Evolutionary conservation across 495 filamentous ascomycete species (phyloP).

Genomic region (Xylaria castorea): DNA sequence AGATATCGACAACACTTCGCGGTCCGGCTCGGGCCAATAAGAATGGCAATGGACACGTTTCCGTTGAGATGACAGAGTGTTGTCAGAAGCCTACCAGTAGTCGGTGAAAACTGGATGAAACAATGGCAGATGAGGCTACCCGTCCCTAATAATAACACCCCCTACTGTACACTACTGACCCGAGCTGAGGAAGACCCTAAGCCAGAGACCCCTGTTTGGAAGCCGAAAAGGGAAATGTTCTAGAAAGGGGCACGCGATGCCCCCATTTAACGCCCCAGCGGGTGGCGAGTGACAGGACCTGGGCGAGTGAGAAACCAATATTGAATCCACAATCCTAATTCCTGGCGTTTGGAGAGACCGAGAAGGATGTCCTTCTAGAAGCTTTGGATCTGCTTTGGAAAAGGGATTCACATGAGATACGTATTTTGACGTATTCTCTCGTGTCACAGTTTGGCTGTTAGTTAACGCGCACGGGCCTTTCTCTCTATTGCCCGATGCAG

Average conservation of each 20-base stretch:
- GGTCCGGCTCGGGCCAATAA: background rate
- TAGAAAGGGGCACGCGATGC: constrained; percentile 7
- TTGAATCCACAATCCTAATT: constrained; percentile 2
- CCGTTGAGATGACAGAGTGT: constrained; percentile 3
- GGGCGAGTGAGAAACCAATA: background rate
- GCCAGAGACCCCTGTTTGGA: background rate
- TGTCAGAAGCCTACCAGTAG: constrained; percentile 5
- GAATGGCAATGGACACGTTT: background rate
- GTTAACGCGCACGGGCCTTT: background rate
- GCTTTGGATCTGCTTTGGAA: no score
- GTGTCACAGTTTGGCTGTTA: background rate
- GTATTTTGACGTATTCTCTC: background rate
- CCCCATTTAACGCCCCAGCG: constrained; percentile 1
- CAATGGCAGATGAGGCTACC: background rate
- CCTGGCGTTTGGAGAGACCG: background rate
- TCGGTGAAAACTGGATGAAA: constrained; percentile 18
- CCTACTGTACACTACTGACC: background rate
- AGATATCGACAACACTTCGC: background rate
- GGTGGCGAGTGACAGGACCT: constrained; percentile 10
- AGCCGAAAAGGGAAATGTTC: constrained; percentile 27
- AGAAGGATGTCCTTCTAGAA: constrained; percentile 12
- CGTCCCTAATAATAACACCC: constrained; percentile 18
- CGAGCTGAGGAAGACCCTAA: constrained; percentile 16
- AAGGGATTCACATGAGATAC: background rate
- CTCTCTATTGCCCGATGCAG: background rate